Conservation (phyloP, 2,329 filamentous ascomycete species). For the Macrophomina tecta region DNA sequence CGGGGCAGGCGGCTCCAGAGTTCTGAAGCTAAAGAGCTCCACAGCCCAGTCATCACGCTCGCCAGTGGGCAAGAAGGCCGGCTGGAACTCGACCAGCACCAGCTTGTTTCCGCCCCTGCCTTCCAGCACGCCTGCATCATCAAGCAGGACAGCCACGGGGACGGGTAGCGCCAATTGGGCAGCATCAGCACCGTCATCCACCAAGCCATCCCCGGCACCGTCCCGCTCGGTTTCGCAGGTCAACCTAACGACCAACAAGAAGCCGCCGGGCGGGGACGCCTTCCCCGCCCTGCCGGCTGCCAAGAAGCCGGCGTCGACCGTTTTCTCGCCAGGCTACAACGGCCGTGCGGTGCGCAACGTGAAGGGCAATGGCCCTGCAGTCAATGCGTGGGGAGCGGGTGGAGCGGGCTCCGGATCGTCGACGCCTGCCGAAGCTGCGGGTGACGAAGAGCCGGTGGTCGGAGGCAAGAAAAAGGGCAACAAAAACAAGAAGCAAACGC, state of each 20-base stretch:
- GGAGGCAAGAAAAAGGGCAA: constrained; percentile 54
- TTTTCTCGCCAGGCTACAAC: constrained; percentile 57
- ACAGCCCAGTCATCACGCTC: constrained; percentile 71
- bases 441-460: constrained; percentile 29
- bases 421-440: constrained; percentile 32
- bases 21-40: constrained; percentile 72
- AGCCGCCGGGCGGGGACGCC: constrained; percentile 56
- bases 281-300: constrained; percentile 86
- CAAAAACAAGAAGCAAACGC: constrained; percentile 58
- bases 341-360: constrained; percentile 51
- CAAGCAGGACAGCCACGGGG: constrained; percentile 15
- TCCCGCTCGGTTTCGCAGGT: constrained; percentile 39
- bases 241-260: constrained; percentile 30
- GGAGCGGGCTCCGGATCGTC: constrained; percentile 34
- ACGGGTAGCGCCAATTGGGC: constrained; percentile 41
- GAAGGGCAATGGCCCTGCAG: constrained; percentile 45
- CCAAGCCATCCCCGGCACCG: constrained; percentile 47
- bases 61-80: constrained; percentile 61
- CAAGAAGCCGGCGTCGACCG: constrained; percentile 67
- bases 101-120: constrained; percentile 41
- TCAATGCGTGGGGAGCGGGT: constrained; percentile 49
- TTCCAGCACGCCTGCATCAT: constrained; percentile 27
- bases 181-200: constrained; percentile 35
- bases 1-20: constrained; percentile 61
- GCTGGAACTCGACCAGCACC: constrained; percentile 56